phyloP scores from a whole-genome alignment of 441 rosid genomes.

The Gossypium gossypioides region DNA sequence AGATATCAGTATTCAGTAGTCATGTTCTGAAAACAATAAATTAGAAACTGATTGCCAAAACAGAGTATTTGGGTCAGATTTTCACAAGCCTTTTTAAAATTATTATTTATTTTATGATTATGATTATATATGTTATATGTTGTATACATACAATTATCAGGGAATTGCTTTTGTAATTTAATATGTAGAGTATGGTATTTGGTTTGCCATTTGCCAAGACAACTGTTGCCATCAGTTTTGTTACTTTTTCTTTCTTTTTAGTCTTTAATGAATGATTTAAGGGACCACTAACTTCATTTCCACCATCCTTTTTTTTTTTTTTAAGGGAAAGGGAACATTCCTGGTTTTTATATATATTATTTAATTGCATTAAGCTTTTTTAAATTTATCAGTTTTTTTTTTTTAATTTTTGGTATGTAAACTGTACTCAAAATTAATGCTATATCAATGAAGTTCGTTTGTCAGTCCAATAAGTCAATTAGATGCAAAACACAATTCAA shows the following conservation, averaged over 20 bases:
- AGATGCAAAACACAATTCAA: too few relatives aligned
- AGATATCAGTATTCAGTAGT: neutral
- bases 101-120: neutral
- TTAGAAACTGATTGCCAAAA: neutral
- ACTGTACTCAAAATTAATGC: too few relatives aligned
- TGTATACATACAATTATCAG: too few relatives aligned
- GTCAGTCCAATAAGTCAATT: too few relatives aligned
- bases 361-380: too few relatives aligned
- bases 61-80: slow-evolving; percentile 1
- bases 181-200: neutral
- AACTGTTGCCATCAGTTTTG: neutral
- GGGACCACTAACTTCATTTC: slow-evolving; percentile 3
- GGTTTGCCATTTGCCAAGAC: neutral
- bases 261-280: slow-evolving; percentile 1
- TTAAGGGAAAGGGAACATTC: neutral
- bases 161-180: too few relatives aligned
- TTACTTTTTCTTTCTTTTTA: neutral
- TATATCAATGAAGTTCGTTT: too few relatives aligned
- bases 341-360: neutral
- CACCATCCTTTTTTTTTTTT: neutral
- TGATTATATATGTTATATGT: neutral
- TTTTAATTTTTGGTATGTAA: too few relatives aligned
- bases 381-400: too few relatives aligned
- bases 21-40: neutral
- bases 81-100: neutral